Percentiles rank a stretch among this genome's conserved stretches.
phyloP scores from a whole-genome alignment of 2,329 filamentous ascomycete genomes.

The Neophaeococcomyces mojaviensis region DNA sequence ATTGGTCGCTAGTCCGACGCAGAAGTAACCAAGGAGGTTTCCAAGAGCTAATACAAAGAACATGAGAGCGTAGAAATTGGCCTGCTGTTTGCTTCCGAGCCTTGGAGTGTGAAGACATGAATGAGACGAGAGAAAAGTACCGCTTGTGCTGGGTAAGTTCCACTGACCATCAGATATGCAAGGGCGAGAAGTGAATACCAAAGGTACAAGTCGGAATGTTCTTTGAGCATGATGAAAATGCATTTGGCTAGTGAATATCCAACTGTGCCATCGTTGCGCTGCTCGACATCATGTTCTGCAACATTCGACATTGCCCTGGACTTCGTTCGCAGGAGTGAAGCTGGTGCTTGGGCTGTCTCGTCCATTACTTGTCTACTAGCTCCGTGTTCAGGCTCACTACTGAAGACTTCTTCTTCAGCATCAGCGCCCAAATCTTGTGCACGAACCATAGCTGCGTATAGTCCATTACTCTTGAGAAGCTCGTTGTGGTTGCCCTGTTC shows the following conservation, averaged over 20 bases:
- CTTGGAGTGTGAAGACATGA: slow-evolving; percentile 22
- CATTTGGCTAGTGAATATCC: too few relatives aligned
- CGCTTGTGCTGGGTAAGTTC: slow-evolving; percentile 42
- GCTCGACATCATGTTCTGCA: too few relatives aligned
- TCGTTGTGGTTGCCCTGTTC: slow-evolving; percentile 71
- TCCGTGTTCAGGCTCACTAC: slow-evolving; percentile 12
- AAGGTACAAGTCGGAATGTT: too few relatives aligned
- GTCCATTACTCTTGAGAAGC: slow-evolving; percentile 53
- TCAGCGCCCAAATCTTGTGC: slow-evolving; percentile 39
- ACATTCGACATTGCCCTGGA: too few relatives aligned
- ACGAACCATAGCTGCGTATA: slow-evolving; percentile 50
- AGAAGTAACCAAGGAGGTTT: slow-evolving; percentile 33
- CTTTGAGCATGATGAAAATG: slow-evolving; percentile 30
- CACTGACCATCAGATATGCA: slow-evolving; percentile 31
- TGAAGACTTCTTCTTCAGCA: slow-evolving; percentile 9
- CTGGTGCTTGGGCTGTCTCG: too few relatives aligned
- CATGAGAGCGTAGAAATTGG: slow-evolving; percentile 41
- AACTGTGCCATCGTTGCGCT: too few relatives aligned
- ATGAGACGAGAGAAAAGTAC: slow-evolving; percentile 28
- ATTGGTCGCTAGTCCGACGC: slow-evolving; percentile 29
- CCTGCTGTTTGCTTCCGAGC: slow-evolving; percentile 22
- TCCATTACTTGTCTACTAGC: too few relatives aligned
- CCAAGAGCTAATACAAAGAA: slow-evolving; percentile 39
- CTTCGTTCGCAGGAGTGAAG: slow-evolving; percentile 10
- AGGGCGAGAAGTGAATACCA: too few relatives aligned